A percentile compares a stretch with the other conserved stretches of the same genome.
Conservation (phyloP, 495 filamentous ascomycete species). For the Lepraria neglecta region DNA sequence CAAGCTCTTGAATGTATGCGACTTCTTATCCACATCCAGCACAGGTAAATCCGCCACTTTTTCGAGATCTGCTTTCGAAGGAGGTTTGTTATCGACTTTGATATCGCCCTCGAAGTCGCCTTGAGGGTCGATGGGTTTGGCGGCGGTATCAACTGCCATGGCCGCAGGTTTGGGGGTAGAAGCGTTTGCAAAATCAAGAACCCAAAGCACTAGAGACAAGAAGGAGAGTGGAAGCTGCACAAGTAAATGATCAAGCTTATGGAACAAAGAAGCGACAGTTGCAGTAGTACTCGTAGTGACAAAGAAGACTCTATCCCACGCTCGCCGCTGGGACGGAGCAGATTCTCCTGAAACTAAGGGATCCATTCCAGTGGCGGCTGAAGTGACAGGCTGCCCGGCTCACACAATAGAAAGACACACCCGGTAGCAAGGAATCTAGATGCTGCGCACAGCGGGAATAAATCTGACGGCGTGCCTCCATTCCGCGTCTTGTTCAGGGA, state of each 20-base stretch:
- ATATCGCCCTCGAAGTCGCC: conserved; percentile 25
- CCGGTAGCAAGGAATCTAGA: not conserved
- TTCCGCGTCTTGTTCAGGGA: not conserved
- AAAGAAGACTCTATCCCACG: not conserved
- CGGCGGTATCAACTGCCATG: not conserved
- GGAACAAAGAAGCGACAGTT: not conserved
- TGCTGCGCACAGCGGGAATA: not conserved
- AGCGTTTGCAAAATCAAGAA: not conserved
- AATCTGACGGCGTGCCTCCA: not conserved
- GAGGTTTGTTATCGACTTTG: conserved; percentile 41
- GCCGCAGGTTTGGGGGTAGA: not conserved
- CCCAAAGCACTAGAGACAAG: not conserved
- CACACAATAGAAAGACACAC: no score
- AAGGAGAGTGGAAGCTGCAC: not conserved
- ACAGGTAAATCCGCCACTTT: conserved; percentile 54
- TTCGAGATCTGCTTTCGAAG: conserved; percentile 41
- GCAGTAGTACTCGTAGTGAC: not conserved
- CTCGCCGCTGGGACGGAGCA: not conserved
- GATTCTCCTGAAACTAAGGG: conserved; percentile 5
- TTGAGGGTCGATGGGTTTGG: conserved; percentile 4
- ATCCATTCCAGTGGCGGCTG: not conserved
- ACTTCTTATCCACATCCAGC: conserved; percentile 57
- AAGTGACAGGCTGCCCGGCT: not conserved
- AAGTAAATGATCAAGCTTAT: not conserved
- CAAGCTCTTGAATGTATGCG: conserved; percentile 59